phyloP scores from a whole-genome alignment of 345 rosid species.

The Gossypium anomalum region DNA sequence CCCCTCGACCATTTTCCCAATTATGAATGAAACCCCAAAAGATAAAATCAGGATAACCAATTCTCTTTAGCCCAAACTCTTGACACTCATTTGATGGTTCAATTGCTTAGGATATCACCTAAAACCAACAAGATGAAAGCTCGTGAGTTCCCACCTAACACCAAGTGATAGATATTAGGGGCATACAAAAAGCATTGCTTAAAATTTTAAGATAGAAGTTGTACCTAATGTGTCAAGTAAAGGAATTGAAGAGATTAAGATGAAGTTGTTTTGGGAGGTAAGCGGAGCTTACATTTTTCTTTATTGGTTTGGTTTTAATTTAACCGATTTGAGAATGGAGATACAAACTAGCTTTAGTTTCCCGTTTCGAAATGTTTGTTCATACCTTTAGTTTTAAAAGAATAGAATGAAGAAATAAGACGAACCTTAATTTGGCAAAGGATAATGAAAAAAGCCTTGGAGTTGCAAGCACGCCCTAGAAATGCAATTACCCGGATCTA shows the following conservation, averaged over 20 bases:
- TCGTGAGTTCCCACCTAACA: background rate
- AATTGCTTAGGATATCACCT: constrained; percentile 2
- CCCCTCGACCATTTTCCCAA: constrained; percentile 56
- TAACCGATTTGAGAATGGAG: background rate
- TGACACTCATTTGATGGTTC: constrained; percentile 17
- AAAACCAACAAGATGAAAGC: background rate
- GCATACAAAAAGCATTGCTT: background rate
- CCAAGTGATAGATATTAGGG: background rate
- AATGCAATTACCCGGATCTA: constrained; percentile 15
- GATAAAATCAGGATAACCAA: constrained; percentile 6
- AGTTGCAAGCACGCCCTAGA: constrained; percentile 11
- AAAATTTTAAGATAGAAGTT: background rate
- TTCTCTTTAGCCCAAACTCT: constrained; percentile 19
- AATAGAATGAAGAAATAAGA: background rate
- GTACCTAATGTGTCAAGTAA: background rate
- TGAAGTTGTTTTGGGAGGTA: background rate
- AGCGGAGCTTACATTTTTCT: background rate
- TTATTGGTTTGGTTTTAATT: background rate
- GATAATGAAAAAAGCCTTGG: background rate
- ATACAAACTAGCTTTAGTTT: background rate
- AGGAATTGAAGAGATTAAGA: background rate
- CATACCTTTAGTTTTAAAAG: background rate
- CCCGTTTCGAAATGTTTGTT: background rate
- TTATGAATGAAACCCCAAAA: constrained; percentile 28
- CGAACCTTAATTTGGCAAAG: background rate